Base-by-base conservation (phyloP, 768 basidiomycete species). In the Amanita polypyramis region DNA sequence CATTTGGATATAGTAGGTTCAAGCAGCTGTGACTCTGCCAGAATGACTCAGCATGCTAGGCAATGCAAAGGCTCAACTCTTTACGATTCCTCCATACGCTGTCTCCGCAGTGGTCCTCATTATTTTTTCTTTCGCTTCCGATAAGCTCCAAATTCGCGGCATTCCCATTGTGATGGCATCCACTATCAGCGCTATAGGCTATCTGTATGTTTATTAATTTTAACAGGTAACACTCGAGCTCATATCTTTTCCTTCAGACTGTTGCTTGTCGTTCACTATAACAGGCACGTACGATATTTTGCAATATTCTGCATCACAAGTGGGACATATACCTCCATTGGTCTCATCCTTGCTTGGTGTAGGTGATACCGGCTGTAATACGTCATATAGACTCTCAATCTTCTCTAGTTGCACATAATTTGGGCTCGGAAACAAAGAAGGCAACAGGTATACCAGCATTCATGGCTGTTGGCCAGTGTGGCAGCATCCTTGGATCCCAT, bases 51-150 rank as follows among this genome's bases (percentile, higher is more conserved):
- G 41, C 27, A 27, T 43, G 23, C 5, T 49, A 85, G 85, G 75
- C 25, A 73, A 76, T 52, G 82, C 84, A 11, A 61, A 70, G 29
- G 77, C 83, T 0, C 85, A 91, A 55, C 58, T 90, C 1, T 70
- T 87, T 43, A 87, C 87, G 0, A 85, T 91, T 3, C 86, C 87
- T 2, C 89, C 89, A 2, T 90, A 91, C 57, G 81, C 78, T 1
- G 79, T 82, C 15, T 76, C 80, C 2, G 76, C 85, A 1, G 64
- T 80, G 9, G 72, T 85, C n/a, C 67, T 88, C 29, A 66, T 78
- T 25, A 29, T 64, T 2, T 72, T 78, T 45, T 78, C 80, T 1
- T 84, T 73, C 58, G 56, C 67, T 4, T 85, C 88, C 2, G 85
- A 89, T 61, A 69, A 75, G 45, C 58, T 82, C 15, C 83, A 85